A percentile compares a stretch with the other conserved stretches of the same genome.
phyloP scores from a whole-genome alignment of 2,329 filamentous ascomycete species.

The Pseudogymnoascus sp. region DNA sequence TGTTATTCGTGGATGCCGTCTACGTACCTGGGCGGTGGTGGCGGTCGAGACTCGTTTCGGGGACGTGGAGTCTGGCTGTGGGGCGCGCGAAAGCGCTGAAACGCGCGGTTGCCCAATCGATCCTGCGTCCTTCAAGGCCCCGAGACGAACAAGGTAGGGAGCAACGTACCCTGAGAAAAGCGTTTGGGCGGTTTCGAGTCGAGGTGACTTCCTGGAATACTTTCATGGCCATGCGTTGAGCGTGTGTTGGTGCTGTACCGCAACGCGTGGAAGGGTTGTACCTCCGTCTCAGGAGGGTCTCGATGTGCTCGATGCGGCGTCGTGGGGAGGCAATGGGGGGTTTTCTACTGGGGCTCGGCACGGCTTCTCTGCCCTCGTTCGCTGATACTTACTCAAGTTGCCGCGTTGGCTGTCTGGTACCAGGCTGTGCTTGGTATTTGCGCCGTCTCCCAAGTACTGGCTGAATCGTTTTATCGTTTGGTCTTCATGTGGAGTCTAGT shows the following conservation, averaged over 20 bases:
- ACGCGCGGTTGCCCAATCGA: slow-evolving; percentile 7
- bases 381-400: slow-evolving; percentile 1
- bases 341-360: slow-evolving; percentile 1
- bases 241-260: background rate
- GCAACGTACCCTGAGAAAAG: background rate
- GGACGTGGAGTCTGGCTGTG: background rate
- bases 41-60: slow-evolving; percentile 4
- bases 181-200: background rate
- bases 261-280: slow-evolving; percentile 6
- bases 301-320: background rate
- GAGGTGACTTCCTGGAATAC: background rate
- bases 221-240: background rate
- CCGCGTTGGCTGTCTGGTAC: background rate
- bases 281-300: slow-evolving; percentile 1
- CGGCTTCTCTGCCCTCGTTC: background rate
- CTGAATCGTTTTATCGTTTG: background rate
- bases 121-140: background rate
- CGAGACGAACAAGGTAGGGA: background rate
- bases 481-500: slow-evolving; percentile 1
- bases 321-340: background rate
- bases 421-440: background rate
- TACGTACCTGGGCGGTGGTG: background rate
- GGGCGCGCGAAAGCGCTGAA: background rate
- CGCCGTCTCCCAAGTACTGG: background rate
- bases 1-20: background rate